phyloP scores from a whole-genome alignment of 2,329 filamentous ascomycete genomes.

The Parastagonospora avenae region DNA sequence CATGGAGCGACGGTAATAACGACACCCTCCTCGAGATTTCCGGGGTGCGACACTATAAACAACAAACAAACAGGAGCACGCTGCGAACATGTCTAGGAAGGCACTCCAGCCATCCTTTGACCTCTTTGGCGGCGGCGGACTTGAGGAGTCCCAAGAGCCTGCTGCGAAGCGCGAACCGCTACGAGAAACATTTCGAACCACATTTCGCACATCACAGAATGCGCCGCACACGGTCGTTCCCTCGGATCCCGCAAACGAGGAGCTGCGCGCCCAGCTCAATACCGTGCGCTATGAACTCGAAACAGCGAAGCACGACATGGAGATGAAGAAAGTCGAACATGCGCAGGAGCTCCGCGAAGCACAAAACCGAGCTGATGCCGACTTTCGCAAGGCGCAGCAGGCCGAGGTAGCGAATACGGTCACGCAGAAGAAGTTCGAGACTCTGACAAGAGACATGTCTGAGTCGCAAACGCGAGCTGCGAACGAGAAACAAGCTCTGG shows the following conservation, averaged over 20 bases:
- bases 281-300: slow-evolving; percentile 86
- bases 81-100: slow-evolving; percentile 27
- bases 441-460: slow-evolving; percentile 59
- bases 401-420: slow-evolving; percentile 60
- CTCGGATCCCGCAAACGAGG: slow-evolving; percentile 64
- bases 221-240: slow-evolving; percentile 44
- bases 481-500: slow-evolving; percentile 61
- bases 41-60: slow-evolving; percentile 7
- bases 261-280: slow-evolving; percentile 87
- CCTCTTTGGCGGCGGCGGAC: slow-evolving; percentile 53
- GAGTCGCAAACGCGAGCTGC: slow-evolving; percentile 59
- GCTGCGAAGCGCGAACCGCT: slow-evolving; percentile 42
- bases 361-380: slow-evolving; percentile 80
- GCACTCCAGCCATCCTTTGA: slow-evolving; percentile 54
- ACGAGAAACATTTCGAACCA: slow-evolving; percentile 49
- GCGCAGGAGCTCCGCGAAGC: slow-evolving; percentile 83
- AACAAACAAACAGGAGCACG: slow-evolving; percentile 27
- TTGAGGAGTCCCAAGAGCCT: slow-evolving; percentile 40
- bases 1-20: background rate
- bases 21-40: background rate
- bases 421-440: slow-evolving; percentile 60
- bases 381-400: slow-evolving; percentile 71
- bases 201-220: slow-evolving; percentile 50
- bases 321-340: slow-evolving; percentile 76
- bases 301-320: slow-evolving; percentile 84